Percentiles rank a stretch among this genome's conserved stretches.
Conservation (phyloP, 768 basidiomycete species). For the Tremella fuciformis region DNA sequence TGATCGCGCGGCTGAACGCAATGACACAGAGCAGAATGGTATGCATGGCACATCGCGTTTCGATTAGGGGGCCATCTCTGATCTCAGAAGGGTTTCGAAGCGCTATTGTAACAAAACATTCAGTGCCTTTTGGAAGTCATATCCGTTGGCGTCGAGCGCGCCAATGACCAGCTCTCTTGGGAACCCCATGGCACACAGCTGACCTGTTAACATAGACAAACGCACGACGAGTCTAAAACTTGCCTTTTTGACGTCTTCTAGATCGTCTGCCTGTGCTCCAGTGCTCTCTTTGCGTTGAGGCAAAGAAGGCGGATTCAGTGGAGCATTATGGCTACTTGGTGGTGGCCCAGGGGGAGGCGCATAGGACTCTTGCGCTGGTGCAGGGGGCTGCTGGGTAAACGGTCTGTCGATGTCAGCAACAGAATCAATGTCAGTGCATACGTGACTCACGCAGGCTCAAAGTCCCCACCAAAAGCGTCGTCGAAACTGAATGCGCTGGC, state of each 20-base stretch:
- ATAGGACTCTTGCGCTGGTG: conserved; percentile 48
- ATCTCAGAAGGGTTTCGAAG: not conserved
- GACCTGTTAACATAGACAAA: conserved; percentile 70
- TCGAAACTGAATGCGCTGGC: conserved; percentile 54
- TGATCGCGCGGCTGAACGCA: no score
- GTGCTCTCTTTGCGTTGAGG: conserved; percentile 26
- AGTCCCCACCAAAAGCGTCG: conserved; percentile 55
- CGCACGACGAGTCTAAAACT: conserved; percentile 37
- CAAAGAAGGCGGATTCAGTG: conserved; percentile 26
- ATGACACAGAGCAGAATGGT: no score
- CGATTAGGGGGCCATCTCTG: no score
- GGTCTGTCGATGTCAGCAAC: conserved; percentile 57
- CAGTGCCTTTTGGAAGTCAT: conserved; percentile 73
- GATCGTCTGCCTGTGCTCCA: conserved; percentile 46
- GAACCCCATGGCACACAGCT: conserved; percentile 88
- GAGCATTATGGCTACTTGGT: conserved; percentile 18
- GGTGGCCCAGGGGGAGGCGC: conserved; percentile 52
- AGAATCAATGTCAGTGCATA: not conserved
- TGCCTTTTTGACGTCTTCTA: conserved; percentile 52
- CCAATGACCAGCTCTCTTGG: conserved; percentile 72
- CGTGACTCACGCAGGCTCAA: conserved; percentile 33
- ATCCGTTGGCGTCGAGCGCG: conserved; percentile 78
- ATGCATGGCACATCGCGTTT: no score
- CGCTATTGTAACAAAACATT: conserved; percentile 62
- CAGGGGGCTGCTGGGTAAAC: conserved; percentile 54